Evolutionary conservation across 2,329 filamentous ascomycete species (phyloP).

Genomic region (Phyllachora maydis): DNA sequence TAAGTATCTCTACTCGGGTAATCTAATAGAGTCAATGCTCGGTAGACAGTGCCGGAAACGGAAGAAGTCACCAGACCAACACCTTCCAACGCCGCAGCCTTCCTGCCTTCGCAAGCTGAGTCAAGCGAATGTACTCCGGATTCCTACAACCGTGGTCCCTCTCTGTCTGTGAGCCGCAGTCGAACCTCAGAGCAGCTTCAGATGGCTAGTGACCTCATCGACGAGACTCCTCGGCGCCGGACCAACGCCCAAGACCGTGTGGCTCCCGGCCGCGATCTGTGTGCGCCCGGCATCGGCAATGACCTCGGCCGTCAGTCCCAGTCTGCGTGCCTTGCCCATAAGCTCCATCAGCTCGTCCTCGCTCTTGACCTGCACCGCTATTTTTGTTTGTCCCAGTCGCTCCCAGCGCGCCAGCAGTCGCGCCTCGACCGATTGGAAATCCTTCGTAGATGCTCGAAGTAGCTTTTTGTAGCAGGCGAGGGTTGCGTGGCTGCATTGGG

Average conservation of each 20-base stretch:
- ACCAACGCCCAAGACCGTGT: conserved; percentile 74
- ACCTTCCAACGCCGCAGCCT: no score
- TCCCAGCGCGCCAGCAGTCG: conserved; percentile 71
- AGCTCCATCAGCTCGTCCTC: conserved; percentile 61
- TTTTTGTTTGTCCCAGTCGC: conserved; percentile 69
- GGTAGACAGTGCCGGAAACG: no score
- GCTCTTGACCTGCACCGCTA: conserved; percentile 73
- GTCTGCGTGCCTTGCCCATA: conserved; percentile 58
- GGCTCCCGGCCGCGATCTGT: conserved; percentile 83
- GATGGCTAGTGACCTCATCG: conserved; percentile 62
- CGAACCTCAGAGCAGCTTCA: conserved; percentile 70
- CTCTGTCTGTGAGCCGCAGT: no score
- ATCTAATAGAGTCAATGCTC: no score
- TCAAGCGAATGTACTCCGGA: no score
- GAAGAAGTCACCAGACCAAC: no score
- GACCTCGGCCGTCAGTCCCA: conserved; percentile 74
- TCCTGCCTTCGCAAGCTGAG: no score
- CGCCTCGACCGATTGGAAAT: conserved; percentile 30
- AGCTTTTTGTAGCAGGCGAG: conserved; percentile 91
- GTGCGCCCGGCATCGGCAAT: conserved; percentile 93
- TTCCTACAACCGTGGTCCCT: no score
- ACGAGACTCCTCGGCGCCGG: conserved; percentile 71
- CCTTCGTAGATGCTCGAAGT: conserved; percentile 26
- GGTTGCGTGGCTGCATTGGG: conserved; percentile 89
- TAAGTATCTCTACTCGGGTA: no score